A percentile compares a stretch with the other conserved stretches of the same genome.
Conservation (phyloP, 225 moss, liverwort and hornwort genomes). For the Straminergon stramineum region DNA sequence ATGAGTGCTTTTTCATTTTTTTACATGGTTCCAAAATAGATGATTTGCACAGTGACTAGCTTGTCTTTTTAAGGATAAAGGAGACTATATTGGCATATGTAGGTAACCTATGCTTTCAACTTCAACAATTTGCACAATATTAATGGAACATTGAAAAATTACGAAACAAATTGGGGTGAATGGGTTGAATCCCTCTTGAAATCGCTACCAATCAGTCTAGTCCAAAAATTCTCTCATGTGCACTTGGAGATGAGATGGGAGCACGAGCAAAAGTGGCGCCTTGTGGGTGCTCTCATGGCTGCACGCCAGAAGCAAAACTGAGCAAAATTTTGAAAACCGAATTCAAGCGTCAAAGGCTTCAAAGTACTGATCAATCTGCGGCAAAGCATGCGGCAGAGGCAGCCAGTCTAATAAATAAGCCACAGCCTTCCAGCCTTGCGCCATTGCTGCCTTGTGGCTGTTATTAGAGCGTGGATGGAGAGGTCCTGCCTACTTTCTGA, state of each 20-base stretch:
- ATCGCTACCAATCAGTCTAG: accelerated
- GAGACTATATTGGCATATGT: background rate
- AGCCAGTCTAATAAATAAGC: background rate
- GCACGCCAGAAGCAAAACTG: background rate
- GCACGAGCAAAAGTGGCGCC: background rate
- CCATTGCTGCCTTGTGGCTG: background rate
- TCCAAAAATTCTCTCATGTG: background rate
- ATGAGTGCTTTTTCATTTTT: too few relatives aligned
- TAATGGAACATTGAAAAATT: background rate
- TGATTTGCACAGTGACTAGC: too few relatives aligned
- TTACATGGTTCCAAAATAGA: too few relatives aligned
- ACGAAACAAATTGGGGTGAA: background rate
- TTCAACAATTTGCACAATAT: background rate
- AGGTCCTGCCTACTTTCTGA: background rate
- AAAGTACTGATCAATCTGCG: background rate
- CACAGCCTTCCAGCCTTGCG: background rate
- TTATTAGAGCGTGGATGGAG: background rate
- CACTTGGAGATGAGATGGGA: background rate
- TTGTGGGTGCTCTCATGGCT: background rate
- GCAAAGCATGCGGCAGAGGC: background rate
- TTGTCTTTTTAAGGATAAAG: too few relatives aligned
- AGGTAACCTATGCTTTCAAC: background rate
- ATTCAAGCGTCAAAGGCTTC: background rate
- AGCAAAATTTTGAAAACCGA: background rate
- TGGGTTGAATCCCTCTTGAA: background rate